phyloP scores from a whole-genome alignment of 73 alveolate species.

The Stentor coeruleus region DNA sequence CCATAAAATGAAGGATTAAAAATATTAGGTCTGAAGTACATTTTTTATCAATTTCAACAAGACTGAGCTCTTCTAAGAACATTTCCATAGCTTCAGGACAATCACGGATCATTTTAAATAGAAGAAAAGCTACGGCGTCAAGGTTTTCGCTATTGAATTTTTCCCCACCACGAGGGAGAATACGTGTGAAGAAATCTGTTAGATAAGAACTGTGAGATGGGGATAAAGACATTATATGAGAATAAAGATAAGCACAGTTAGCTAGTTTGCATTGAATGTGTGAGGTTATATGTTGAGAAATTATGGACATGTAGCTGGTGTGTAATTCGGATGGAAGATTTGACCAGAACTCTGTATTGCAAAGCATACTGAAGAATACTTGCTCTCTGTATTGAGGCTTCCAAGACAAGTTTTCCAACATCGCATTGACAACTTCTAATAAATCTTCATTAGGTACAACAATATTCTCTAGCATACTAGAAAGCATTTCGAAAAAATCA shows the following conservation, averaged over 20 bases:
- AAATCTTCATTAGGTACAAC: not conserved
- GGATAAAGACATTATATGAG: not conserved
- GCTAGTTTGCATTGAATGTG: not conserved
- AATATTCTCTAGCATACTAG: not conserved
- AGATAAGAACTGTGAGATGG: not conserved
- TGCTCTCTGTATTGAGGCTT: not conserved
- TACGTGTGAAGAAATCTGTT: no score
- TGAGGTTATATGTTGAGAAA: not conserved
- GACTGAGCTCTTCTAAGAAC: not conserved
- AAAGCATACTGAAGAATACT: not conserved
- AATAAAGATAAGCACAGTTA: not conserved
- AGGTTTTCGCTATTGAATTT: not conserved
- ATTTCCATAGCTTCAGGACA: not conserved
- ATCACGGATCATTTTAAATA: not conserved
- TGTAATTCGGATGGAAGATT: no score
- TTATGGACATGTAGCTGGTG: not conserved
- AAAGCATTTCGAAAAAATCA: not conserved
- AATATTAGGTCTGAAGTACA: not conserved
- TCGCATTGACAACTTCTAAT: not conserved
- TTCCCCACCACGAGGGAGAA: not conserved
- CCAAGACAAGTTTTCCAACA: not conserved
- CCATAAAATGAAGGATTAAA: not conserved
- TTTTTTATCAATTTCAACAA: not conserved
- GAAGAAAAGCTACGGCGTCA: not conserved
- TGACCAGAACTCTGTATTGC: not conserved